Percentiles rank a stretch among this genome's conserved stretches.
These are phyloP conservation scores for Ogataea haglerorum DNA, from an alignment of 805 yeast species.

Conservation along the genomic window DNA sequence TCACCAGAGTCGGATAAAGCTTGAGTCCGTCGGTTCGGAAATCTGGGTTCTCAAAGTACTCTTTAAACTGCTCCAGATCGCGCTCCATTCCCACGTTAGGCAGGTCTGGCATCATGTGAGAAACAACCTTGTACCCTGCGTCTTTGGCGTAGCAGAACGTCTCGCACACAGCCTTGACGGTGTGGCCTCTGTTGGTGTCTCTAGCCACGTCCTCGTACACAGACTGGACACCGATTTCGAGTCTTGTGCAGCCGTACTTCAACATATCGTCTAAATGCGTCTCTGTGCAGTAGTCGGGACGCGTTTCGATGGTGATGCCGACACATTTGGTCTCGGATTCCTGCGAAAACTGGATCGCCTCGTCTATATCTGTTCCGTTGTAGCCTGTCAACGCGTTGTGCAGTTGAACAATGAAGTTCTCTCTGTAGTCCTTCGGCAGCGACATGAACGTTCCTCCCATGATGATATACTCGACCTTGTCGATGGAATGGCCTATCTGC, in stretches of 20 bases:
- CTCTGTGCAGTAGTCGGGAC: conserved; percentile 97
- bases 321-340: conserved; percentile 96
- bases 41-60: conserved; percentile 94
- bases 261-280: conserved; percentile 95
- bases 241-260: conserved; percentile 91
- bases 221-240: conserved; percentile 96
- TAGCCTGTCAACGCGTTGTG: conserved; percentile 96
- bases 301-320: conserved; percentile 95
- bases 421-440: conserved; percentile 84
- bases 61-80: conserved; percentile 92
- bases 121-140: conserved; percentile 95
- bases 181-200: conserved; percentile 97
- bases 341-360: conserved; percentile 86
- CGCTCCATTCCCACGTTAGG: conserved; percentile 99
- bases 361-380: conserved; percentile 82
- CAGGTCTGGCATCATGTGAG: conserved; percentile 99
- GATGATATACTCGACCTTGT: conserved; percentile 94
- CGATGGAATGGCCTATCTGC: conserved; percentile 93
- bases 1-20: conserved; percentile 92
- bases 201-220: conserved; percentile 98
- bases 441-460: conserved; percentile 99
- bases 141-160: conserved; percentile 96
- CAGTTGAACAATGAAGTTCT: conserved; percentile 78
- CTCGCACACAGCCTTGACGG: conserved; percentile 93
- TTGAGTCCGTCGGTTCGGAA: conserved; percentile 97